Evolutionary conservation across 805 yeast genomes (phyloP).

Genomic region (Candida broadrunensis): DNA sequence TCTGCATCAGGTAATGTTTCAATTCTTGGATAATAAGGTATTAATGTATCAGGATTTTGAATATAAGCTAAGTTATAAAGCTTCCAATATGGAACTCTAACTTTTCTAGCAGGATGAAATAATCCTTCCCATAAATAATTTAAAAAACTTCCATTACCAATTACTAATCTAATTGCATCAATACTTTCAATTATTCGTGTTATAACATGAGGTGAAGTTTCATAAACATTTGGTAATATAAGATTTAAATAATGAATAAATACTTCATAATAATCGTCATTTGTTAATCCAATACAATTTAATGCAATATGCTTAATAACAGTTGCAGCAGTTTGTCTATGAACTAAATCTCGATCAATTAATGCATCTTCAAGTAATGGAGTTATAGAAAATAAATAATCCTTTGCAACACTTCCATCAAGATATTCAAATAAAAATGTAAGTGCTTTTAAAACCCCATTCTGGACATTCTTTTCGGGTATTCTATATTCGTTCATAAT

Average conservation of each 20-base stretch:
- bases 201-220: constrained; percentile 94
- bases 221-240: constrained; percentile 84
- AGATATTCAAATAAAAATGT: constrained; percentile 91
- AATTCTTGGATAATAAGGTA: constrained; percentile 77
- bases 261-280: constrained; percentile 36
- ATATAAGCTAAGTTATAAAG: constrained; percentile 75
- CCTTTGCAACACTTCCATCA: constrained; percentile 69
- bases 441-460: constrained; percentile 89
- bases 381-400: constrained; percentile 75
- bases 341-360: constrained; percentile 86
- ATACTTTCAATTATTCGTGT: constrained; percentile 76
- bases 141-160: constrained; percentile 75
- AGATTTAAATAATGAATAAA: constrained; percentile 81
- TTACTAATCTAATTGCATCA: constrained; percentile 63
- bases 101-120: constrained; percentile 90
- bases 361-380: constrained; percentile 87
- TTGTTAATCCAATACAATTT: constrained; percentile 70
- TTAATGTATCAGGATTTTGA: constrained; percentile 68
- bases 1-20: constrained; percentile 24
- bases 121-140: constrained; percentile 85
- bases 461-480: constrained; percentile 90
- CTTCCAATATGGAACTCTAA: constrained; percentile 82
- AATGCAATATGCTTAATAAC: constrained; percentile 80
- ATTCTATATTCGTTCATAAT: constrained; percentile 92
- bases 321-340: constrained; percentile 92